phyloP scores from a whole-genome alignment of 2,329 filamentous ascomycete species.

The Escovopsis weberi region DNA sequence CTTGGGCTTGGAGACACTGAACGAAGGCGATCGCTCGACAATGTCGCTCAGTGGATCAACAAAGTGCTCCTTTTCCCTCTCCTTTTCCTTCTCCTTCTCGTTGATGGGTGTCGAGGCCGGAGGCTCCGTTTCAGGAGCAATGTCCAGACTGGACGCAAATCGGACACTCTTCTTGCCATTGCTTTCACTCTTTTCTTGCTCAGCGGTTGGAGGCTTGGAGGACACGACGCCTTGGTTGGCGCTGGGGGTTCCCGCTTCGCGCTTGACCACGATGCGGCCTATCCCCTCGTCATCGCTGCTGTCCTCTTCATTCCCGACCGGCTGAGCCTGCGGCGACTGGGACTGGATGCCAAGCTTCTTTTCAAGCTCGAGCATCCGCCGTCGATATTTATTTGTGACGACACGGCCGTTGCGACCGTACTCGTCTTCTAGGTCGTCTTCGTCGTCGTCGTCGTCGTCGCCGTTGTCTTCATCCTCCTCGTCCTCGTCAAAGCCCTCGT shows the following conservation, averaged over 20 bases:
- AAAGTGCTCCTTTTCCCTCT: conserved; percentile 15
- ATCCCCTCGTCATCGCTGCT: conserved; percentile 36
- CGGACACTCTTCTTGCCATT: conserved; percentile 55
- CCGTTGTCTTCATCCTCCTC: too few species aligned
- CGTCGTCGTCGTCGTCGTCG: conserved; percentile 13
- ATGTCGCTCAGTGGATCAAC: conserved; percentile 39
- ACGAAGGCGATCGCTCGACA: conserved; percentile 28
- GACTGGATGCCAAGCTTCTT: conserved; percentile 51
- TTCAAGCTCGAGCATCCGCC: conserved; percentile 77
- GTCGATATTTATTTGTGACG: conserved; percentile 60
- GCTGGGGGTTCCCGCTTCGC: conserved; percentile 8
- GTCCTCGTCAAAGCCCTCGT: conserved; percentile 34
- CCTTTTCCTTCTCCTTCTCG: conserved; percentile 12
- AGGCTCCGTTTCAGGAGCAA: conserved; percentile 33
- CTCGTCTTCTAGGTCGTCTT: conserved; percentile 59
- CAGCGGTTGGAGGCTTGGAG: conserved; percentile 20
- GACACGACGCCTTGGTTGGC: conserved; percentile 11
- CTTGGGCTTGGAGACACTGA: conserved; percentile 17
- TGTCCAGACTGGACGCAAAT: conserved; percentile 63
- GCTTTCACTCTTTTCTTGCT: conserved; percentile 10
- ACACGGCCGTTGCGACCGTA: conserved; percentile 56
- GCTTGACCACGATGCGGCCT: conserved; percentile 38
- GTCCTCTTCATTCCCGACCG: conserved; percentile 35
- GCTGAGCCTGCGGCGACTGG: conserved; percentile 39
- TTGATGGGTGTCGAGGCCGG: conserved; percentile 5